Evolutionary conservation across 257 asterid genomes (phyloP).

Genomic region (Capsicum pubescens): DNA sequence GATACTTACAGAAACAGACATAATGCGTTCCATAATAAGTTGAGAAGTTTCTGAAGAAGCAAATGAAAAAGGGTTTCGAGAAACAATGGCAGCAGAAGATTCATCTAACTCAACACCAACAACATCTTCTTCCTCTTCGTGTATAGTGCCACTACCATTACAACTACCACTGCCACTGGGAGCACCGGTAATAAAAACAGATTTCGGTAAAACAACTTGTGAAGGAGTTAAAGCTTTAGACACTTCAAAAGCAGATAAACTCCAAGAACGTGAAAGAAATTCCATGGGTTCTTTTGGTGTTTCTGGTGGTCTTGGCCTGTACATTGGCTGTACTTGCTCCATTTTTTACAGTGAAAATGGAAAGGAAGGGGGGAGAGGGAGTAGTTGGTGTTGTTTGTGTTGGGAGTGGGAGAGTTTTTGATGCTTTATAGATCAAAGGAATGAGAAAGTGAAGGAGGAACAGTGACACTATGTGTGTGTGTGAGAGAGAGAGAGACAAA

Average conservation of each 20-base stretch:
- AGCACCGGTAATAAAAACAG: constrained; percentile 5
- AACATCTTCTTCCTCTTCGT: constrained; percentile 46
- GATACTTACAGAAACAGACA: constrained; percentile 80
- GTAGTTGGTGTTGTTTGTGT: background rate
- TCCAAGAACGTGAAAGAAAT: constrained; percentile 95
- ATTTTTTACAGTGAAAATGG: constrained; percentile 32
- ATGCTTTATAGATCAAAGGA: constrained; percentile 32
- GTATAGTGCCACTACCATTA: constrained; percentile 51
- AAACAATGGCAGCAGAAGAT: constrained; percentile 41
- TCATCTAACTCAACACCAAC: constrained; percentile 52
- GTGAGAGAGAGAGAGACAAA: background rate
- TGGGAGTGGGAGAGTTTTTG: constrained; percentile 19
- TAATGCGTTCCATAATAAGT: constrained; percentile 93
- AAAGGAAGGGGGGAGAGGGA: background rate
- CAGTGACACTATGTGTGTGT: background rate
- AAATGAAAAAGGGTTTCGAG: constrained; percentile 89
- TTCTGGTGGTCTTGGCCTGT: constrained; percentile 84
- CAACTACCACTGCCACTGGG: background rate
- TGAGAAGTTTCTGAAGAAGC: constrained; percentile 86
- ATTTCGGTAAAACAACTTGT: constrained; percentile 41
- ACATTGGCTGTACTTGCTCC: constrained; percentile 65
- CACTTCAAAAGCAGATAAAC: constrained; percentile 77
- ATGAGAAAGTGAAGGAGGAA: constrained; percentile 29
- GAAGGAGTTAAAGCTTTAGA: constrained; percentile 67
- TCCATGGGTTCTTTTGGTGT: constrained; percentile 97